phyloP scores from a whole-genome alignment of 805 yeast genomes.

The Pichia membranifaciens region DNA sequence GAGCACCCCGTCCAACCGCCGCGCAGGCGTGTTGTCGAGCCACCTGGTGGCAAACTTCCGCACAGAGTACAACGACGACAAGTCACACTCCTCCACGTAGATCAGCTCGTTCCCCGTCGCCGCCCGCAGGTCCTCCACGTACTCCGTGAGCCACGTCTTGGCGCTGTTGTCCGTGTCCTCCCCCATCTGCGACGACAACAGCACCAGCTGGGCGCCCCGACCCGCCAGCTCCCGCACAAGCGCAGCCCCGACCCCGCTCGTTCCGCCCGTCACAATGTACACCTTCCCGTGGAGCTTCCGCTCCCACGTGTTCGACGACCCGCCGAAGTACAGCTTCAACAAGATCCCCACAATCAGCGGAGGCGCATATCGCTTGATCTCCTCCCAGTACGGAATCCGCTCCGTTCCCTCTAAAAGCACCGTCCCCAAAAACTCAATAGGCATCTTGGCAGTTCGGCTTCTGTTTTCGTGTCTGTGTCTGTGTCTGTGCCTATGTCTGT shows the following conservation, averaged over 20 bases:
- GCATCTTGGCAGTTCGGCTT: slow-evolving; percentile 46
- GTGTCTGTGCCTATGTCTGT: too few relatives aligned
- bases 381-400: slow-evolving; percentile 66
- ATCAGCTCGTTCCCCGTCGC: slow-evolving; percentile 65
- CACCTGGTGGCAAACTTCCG: slow-evolving; percentile 90
- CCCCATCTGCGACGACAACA: slow-evolving; percentile 50
- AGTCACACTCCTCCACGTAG: slow-evolving; percentile 87
- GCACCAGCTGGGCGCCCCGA: slow-evolving; percentile 80
- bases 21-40: slow-evolving; percentile 86
- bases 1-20: slow-evolving; percentile 84
- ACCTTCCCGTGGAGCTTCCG: slow-evolving; percentile 89
- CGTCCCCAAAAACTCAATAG: slow-evolving; percentile 71
- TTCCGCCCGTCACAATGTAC: slow-evolving; percentile 83
- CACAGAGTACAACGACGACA: slow-evolving; percentile 64
- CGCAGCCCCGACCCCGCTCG: slow-evolving; percentile 82
- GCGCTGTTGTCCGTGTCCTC: slow-evolving; percentile 40
- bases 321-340: slow-evolving; percentile 70
- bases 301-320: slow-evolving; percentile 84
- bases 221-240: slow-evolving; percentile 68
- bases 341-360: slow-evolving; percentile 39
- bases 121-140: slow-evolving; percentile 70
- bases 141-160: slow-evolving; percentile 64
- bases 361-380: slow-evolving; percentile 55
- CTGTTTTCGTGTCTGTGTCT: too few relatives aligned
- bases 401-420: slow-evolving; percentile 68